Evolutionary conservation across 257 asterid species (phyloP).

Genomic region (Solanum clarkiae): DNA sequence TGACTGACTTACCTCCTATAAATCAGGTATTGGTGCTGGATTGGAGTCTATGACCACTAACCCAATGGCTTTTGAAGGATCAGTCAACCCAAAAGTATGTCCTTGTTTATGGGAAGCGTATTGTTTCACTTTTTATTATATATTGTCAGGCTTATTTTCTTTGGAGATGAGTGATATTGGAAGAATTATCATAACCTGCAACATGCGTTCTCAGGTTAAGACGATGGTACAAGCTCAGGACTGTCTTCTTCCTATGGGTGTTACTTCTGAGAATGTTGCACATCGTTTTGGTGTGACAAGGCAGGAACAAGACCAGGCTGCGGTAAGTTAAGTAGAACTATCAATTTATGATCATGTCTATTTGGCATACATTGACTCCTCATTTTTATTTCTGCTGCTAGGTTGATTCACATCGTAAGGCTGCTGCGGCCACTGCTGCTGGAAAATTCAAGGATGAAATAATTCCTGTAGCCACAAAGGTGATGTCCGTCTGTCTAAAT

Average conservation of each 20-base stretch:
- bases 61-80: slow-evolving; percentile 98
- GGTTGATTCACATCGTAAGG: slow-evolving; percentile 94
- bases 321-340: slow-evolving; percentile 48
- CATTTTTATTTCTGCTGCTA: slow-evolving; percentile 9
- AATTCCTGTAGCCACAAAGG: slow-evolving; percentile 84
- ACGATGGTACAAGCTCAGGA: slow-evolving; percentile 77
- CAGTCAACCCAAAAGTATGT: slow-evolving; percentile 84
- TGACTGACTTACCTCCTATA: not conserved
- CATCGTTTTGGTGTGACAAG: slow-evolving; percentile 87
- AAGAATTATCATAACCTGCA: not conserved
- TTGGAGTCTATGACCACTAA: slow-evolving; percentile 89
- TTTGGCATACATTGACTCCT: not conserved
- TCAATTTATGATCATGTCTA: not conserved
- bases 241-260: slow-evolving; percentile 98
- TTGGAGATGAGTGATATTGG: not conserved
- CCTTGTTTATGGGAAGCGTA: not conserved
- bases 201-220: slow-evolving; percentile 40
- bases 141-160: not conserved
- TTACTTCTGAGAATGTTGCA: slow-evolving; percentile 97
- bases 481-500: not conserved
- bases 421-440: slow-evolving; percentile 96
- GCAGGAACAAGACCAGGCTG: slow-evolving; percentile 97
- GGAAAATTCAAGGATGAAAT: slow-evolving; percentile 95
- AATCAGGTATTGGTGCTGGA: slow-evolving; percentile 95
- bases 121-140: not conserved